Percentiles rank a stretch among this genome's conserved stretches.
Conservation (phyloP, 2,329 filamentous ascomycete species). For the Colletotrichum sublineola region DNA sequence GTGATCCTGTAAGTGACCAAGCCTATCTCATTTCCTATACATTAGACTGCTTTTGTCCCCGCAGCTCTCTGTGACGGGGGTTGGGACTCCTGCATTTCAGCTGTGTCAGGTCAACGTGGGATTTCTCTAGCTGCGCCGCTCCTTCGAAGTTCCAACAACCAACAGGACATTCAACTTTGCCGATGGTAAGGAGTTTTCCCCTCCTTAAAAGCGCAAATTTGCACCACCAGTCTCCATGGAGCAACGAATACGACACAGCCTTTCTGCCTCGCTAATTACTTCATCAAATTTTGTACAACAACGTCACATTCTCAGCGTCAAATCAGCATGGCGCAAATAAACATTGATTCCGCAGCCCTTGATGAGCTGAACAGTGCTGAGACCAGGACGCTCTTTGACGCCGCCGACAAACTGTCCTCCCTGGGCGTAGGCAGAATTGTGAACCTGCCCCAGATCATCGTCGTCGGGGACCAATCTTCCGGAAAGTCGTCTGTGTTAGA, state of each 20-base stretch:
- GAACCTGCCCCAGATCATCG: constrained; percentile 67
- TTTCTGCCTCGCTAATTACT: too few species aligned
- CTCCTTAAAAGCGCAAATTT: background rate
- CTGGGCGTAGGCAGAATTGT: constrained; percentile 62
- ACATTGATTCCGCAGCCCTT: constrained; percentile 51
- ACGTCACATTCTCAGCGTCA: background rate
- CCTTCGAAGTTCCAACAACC: background rate
- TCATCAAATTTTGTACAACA: background rate
- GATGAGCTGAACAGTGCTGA: constrained; percentile 58
- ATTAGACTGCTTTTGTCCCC: too few species aligned
- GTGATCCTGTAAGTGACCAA: too few species aligned
- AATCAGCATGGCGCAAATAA: constrained; percentile 1
- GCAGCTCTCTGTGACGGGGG: too few species aligned
- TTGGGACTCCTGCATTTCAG: constrained; percentile 25
- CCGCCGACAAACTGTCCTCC: constrained; percentile 64
- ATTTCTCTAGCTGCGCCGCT: background rate
- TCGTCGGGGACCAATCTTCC: constrained; percentile 71
- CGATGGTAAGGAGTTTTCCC: background rate
- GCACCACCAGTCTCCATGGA: background rate
- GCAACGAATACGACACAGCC: background rate
- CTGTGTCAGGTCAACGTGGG: constrained; percentile 1
- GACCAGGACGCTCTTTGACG: constrained; percentile 64
- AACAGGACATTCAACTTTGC: background rate
- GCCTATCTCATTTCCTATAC: too few species aligned
- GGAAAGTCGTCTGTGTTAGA: constrained; percentile 77